Percentiles rank a stretch among this genome's conserved stretches.
These are phyloP conservation scores for Citrullus colocynthis DNA, from an alignment of 306 rosid species.

Conservation along the genomic window DNA sequence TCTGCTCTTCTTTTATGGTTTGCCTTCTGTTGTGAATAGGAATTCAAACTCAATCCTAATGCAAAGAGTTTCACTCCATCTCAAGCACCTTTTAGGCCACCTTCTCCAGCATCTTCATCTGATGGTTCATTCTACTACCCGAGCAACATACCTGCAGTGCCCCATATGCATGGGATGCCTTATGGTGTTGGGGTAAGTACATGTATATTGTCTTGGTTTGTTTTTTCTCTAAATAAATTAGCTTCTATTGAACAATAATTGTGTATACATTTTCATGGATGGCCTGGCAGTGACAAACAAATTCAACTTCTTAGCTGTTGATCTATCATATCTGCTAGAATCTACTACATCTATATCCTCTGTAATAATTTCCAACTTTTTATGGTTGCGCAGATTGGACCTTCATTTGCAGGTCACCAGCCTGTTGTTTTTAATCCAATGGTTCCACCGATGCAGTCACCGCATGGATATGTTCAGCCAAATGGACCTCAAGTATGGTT, in stretches of 20 bases:
- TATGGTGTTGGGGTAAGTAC: constrained; percentile 78
- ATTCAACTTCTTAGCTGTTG: background rate
- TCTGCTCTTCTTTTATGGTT: background rate
- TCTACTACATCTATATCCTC: background rate
- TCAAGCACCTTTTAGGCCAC: constrained; percentile 63
- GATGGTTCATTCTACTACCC: constrained; percentile 77
- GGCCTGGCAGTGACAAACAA: background rate
- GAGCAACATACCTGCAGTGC: constrained; percentile 36
- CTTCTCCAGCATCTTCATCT: constrained; percentile 61
- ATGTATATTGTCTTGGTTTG: background rate
- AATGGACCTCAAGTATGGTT: constrained; percentile 78
- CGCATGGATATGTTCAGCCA: constrained; percentile 66
- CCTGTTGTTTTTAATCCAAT: constrained; percentile 66
- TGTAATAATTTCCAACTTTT: constrained; percentile 12
- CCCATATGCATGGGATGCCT: constrained; percentile 67
- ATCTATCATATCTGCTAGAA: background rate
- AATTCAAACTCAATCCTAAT: constrained; percentile 83
- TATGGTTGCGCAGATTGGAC: constrained; percentile 51
- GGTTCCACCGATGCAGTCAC: constrained; percentile 51
- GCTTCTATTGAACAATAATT: background rate
- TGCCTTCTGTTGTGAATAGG: constrained; percentile 32
- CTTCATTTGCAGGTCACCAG: constrained; percentile 58
- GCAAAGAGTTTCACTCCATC: constrained; percentile 86
- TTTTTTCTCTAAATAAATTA: background rate
- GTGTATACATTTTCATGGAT: background rate